Base-by-base conservation (phyloP, 2,329 filamentous ascomycete species). In the Botrytis paeoniae region DNA sequence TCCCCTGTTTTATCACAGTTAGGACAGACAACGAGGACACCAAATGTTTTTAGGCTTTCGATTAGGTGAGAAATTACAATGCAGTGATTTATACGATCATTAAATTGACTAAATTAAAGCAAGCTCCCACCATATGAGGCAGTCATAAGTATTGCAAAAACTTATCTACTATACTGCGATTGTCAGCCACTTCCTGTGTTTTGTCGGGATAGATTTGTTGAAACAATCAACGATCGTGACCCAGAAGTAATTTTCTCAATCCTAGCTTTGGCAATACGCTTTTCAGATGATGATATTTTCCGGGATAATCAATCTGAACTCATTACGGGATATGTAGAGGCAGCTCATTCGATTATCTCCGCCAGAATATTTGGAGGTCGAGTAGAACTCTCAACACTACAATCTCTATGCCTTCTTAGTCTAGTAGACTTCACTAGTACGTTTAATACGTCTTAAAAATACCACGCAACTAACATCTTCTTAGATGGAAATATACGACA, bases 181-280 rank as follows among this genome's bases (percentile, higher is more conserved):
- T 84, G 82, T 37, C 86, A 88, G 69, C 85, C 85, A 9, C 79
- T 88, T 35, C 82, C 83, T 25, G 78, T 88, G 0, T 87, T 88
- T 69, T 79, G 83, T 29, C 76, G 81, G 18, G 79, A 80, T 6
- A 80, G 75, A 1, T 85, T 87, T 74, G 71, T 86, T 14, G 74
- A 78, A 9, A 83, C 80, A 54, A 76, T 86, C 10, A 75, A 79
- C 22, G 75, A 79, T 35, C 81, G 85, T 16, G 79, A 81, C n/a
- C 77, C 77, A 0, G 82, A 83, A 71, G 71, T 84, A 3, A 68
- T 82, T 0, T 79, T 83, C 22, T 76, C 81, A 0, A 69, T 81
- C 73, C 76, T 86, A 43, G 83, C 84, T 4, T 75, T 87, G 57
- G 81, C 81, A 1, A 78, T 83, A 4, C 81, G 86, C 5, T 87